Evolutionary conservation across 2,329 filamentous ascomycete genomes (phyloP).

Genomic region (Diaporthe ampelina): DNA sequence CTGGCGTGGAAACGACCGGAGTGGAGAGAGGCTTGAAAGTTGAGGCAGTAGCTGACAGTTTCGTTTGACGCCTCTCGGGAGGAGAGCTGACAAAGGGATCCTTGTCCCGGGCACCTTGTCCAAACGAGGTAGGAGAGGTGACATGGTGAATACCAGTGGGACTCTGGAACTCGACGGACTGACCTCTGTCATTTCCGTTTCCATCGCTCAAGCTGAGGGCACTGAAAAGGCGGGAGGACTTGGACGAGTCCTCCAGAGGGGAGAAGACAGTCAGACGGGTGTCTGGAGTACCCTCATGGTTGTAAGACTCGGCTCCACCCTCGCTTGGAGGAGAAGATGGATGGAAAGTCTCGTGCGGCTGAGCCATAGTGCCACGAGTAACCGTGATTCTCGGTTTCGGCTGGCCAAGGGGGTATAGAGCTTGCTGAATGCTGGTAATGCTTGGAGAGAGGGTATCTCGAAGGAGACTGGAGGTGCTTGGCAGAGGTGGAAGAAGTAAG

Average conservation of each 20-base stretch:
- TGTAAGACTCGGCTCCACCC: constrained; percentile 68
- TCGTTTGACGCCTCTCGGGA: constrained; percentile 54
- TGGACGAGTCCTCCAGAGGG: constrained; percentile 67
- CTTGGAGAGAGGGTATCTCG: neutral
- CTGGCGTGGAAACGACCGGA: constrained; percentile 35
- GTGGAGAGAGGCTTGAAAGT: constrained; percentile 68
- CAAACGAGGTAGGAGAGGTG: constrained; percentile 45
- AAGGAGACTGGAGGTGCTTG: neutral
- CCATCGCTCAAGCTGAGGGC: constrained; percentile 49
- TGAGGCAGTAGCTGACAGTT: constrained; percentile 75
- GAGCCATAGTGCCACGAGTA: constrained; percentile 53
- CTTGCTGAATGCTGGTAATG: neutral
- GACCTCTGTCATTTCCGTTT: constrained; percentile 44
- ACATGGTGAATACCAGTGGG: constrained; percentile 10
- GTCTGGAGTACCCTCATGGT: constrained; percentile 71
- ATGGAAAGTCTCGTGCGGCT: constrained; percentile 58
- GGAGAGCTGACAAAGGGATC: constrained; percentile 68
- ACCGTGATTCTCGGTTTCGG: constrained; percentile 12
- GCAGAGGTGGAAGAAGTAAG: neutral
- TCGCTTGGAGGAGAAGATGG: constrained; percentile 67
- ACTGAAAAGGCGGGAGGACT: constrained; percentile 56
- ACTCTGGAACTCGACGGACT: constrained; percentile 45
- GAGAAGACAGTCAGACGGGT: constrained; percentile 75
- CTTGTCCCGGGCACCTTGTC: constrained; percentile 52
- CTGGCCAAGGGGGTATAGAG: constrained; percentile 1